A percentile compares a stretch with the other conserved stretches of the same genome.
These are phyloP conservation scores for Trypanosoma vivax DNA, from an alignment of 208 protist species.

Conservation along the genomic window DNA sequence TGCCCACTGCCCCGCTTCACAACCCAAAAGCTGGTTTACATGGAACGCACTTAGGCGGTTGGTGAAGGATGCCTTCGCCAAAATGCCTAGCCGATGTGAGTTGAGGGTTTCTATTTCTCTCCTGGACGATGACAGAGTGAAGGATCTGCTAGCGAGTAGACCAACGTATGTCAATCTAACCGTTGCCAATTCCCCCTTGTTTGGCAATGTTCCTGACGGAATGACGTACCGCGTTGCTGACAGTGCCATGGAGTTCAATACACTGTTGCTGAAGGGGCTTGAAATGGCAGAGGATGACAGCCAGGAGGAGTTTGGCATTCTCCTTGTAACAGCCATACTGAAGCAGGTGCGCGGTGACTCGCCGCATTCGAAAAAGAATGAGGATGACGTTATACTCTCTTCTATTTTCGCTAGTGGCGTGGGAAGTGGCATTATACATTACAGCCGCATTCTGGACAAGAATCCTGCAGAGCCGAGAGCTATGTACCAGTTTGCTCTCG, in stretches of 20 bases:
- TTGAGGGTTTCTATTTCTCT: conserved; percentile 57
- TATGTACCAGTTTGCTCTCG: conserved; percentile 67
- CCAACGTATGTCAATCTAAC: conserved; percentile 22
- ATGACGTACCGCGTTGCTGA: conserved; percentile 48
- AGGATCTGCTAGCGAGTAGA: conserved; percentile 39
- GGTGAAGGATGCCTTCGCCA: conserved; percentile 44
- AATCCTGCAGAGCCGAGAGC: conserved; percentile 72
- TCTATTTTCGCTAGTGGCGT: conserved; percentile 70
- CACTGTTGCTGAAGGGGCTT: conserved; percentile 41
- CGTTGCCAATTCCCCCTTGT: conserved; percentile 64
- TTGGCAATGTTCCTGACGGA: conserved; percentile 64
- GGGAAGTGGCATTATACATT: conserved; percentile 62
- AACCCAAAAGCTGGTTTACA: conserved; percentile 53
- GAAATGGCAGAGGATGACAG: conserved; percentile 5
- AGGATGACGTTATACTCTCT: conserved; percentile 58
- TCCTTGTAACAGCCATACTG: conserved; percentile 54
- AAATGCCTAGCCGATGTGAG: conserved; percentile 23
- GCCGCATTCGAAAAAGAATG: conserved; percentile 15
- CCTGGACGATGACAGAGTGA: conserved; percentile 63
- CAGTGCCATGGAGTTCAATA: conserved; percentile 53
- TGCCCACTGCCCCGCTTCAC: conserved; percentile 27
- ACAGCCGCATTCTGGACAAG: conserved; percentile 76
- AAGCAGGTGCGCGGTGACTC: conserved; percentile 45
- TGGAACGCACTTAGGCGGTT: conserved; percentile 53
- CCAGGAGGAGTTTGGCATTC: conserved; percentile 52